phyloP scores from a whole-genome alignment of 176 grass and related monocot species.

The Thinopyrum elongatum region DNA sequence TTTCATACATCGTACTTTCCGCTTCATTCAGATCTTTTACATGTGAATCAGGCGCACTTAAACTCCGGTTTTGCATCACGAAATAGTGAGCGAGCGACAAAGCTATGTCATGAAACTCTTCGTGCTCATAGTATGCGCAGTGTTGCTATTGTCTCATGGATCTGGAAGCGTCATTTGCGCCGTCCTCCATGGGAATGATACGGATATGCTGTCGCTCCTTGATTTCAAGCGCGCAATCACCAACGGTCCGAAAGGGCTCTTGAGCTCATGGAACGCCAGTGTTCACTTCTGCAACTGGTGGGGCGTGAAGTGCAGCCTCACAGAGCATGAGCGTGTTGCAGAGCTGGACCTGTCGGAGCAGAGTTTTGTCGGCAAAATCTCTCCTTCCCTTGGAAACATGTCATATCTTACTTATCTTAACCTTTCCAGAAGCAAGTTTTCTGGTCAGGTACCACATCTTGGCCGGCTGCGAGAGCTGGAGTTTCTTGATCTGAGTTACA shows the following conservation, averaged over 20 bases:
- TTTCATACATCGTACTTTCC: background rate
- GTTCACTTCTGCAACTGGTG: slow-evolving; percentile 9
- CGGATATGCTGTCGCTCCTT: background rate
- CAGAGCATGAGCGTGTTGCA: background rate
- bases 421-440: background rate
- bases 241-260: background rate
- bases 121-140: background rate
- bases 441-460: background rate
- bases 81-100: background rate
- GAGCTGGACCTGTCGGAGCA: background rate
- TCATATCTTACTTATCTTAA: background rate
- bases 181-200: background rate
- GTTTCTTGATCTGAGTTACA: background rate
- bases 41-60: background rate
- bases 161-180: background rate
- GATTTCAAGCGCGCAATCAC: slow-evolving; percentile 6
- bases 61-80: background rate
- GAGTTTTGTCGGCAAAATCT: background rate
- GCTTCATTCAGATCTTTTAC: background rate
- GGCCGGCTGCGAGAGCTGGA: background rate
- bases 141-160: background rate
- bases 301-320: background rate
- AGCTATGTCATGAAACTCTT: background rate
- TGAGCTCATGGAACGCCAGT: slow-evolving; percentile 22
- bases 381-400: slow-evolving; percentile 19